Conservation (phyloP, 345 rosid species). For the Eucalyptus globulus region DNA sequence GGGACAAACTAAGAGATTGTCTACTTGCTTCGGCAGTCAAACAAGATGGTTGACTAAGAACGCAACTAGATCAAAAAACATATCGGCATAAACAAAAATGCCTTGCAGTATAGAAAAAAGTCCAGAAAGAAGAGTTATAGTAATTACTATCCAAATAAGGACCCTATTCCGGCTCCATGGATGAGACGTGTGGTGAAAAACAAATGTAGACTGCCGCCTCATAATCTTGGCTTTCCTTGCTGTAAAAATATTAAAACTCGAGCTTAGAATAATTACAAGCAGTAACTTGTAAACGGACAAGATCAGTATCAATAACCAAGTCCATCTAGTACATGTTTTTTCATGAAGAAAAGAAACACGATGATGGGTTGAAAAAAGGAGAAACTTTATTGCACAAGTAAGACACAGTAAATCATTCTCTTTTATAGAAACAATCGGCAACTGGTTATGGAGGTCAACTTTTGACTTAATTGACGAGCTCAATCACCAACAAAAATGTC, state of each 20-base stretch:
- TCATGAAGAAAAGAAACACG: background rate
- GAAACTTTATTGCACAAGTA: background rate
- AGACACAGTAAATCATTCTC: background rate
- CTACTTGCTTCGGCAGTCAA: background rate
- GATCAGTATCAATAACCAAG: background rate
- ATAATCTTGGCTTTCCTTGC: slow-evolving; percentile 62
- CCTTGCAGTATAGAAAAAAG: background rate
- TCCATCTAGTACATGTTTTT: background rate
- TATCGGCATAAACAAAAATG: background rate
- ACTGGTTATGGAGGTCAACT: background rate
- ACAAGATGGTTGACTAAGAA: background rate
- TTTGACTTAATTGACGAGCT: background rate
- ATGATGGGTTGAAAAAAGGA: background rate
- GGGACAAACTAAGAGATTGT: background rate
- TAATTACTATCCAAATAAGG: slow-evolving; percentile 87
- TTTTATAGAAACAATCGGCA: background rate
- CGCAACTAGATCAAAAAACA: background rate
- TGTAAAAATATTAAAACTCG: slow-evolving; percentile 1
- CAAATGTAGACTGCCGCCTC: slow-evolving; percentile 70
- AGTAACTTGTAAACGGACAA: background rate
- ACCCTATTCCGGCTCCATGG: slow-evolving; percentile 88
- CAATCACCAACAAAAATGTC: background rate
- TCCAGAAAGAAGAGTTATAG: slow-evolving; percentile 1
- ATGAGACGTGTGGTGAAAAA: slow-evolving; percentile 90
- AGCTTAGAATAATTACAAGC: background rate